These are phyloP conservation scores for Clathrus columnatus DNA, from an alignment of 768 basidiomycete species.

Conservation along the genomic window DNA sequence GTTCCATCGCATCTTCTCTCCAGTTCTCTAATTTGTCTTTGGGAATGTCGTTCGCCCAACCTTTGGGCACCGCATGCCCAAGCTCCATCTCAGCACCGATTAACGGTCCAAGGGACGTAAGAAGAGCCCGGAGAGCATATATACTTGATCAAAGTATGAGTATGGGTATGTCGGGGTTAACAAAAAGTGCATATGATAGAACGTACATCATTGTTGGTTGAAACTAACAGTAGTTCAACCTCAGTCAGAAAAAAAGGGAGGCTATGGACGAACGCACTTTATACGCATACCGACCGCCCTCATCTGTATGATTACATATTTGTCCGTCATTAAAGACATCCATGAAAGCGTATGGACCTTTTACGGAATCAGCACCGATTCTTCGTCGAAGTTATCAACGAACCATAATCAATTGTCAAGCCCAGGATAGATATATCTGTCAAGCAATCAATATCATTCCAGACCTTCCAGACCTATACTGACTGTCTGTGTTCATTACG, in stretches of 20 bases:
- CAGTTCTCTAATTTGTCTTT: slow-evolving; percentile 53
- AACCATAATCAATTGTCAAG: slow-evolving; percentile 47
- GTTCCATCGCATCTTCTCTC: slow-evolving; percentile 46
- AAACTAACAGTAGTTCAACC: slow-evolving; percentile 30
- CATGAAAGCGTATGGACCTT: slow-evolving; percentile 83
- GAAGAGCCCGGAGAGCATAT: slow-evolving; percentile 70
- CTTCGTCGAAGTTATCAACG: not conserved
- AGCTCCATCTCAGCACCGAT: slow-evolving; percentile 71
- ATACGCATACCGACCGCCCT: slow-evolving; percentile 70
- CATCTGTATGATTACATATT: slow-evolving; percentile 88
- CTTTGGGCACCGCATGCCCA: slow-evolving; percentile 42
- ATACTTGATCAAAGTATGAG: slow-evolving; percentile 35
- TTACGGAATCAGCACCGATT: not conserved
- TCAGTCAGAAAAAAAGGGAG: no score
- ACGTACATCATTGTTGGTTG: slow-evolving; percentile 77
- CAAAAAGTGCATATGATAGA: not conserved
- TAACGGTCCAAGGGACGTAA: slow-evolving; percentile 72
- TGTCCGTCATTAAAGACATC: slow-evolving; percentile 80
- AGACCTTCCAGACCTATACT: slow-evolving; percentile 15
- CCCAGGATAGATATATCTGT: slow-evolving; percentile 34
- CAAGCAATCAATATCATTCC: not conserved
- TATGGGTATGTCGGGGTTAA: not conserved
- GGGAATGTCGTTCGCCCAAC: slow-evolving; percentile 54
- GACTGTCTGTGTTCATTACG: slow-evolving; percentile 95
- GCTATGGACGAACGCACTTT: slow-evolving; percentile 34